Evolutionary conservation across 805 yeast genomes (phyloP).

Genomic region (Ogataea henricii): DNA sequence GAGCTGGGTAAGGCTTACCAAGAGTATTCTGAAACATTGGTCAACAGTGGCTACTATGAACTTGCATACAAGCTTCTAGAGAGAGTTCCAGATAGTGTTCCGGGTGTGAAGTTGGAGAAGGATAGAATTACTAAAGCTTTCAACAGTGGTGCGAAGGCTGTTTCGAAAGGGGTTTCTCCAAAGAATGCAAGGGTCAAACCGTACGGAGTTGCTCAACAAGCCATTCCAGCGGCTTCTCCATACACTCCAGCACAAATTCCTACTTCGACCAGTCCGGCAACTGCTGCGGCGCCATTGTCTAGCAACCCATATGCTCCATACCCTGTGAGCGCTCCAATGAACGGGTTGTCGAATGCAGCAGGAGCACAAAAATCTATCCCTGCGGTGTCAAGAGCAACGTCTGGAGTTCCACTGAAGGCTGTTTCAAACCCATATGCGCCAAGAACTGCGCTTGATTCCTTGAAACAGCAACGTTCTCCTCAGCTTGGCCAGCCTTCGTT

Average conservation of each 20-base stretch:
- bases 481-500: conserved; percentile 13
- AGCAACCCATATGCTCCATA: conserved; percentile 15
- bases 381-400: conserved; percentile 21
- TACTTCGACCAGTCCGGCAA: conserved; percentile 6
- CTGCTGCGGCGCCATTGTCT: conserved; percentile 7
- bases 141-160: conserved; percentile 16
- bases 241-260: conserved; percentile 12
- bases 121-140: conserved; percentile 77
- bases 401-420: conserved; percentile 6
- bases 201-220: background rate
- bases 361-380: conserved; percentile 28
- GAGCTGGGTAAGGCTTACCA: conserved; percentile 62
- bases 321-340: conserved; percentile 7
- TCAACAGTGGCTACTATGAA: conserved; percentile 81
- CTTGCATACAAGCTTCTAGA: conserved; percentile 72
- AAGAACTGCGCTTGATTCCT: conserved; percentile 36
- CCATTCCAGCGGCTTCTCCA: conserved; percentile 8
- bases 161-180: conserved; percentile 26
- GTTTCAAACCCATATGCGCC: conserved; percentile 38
- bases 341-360: conserved; percentile 15
- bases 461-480: conserved; percentile 29
- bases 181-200: conserved; percentile 15
- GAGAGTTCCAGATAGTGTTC: conserved; percentile 72
- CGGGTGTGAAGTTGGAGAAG: conserved; percentile 69
- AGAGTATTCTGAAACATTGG: conserved; percentile 80